Evolutionary conservation across 2,329 filamentous ascomycete genomes (phyloP).

Genomic region (Rachicladosporium sp.): DNA sequence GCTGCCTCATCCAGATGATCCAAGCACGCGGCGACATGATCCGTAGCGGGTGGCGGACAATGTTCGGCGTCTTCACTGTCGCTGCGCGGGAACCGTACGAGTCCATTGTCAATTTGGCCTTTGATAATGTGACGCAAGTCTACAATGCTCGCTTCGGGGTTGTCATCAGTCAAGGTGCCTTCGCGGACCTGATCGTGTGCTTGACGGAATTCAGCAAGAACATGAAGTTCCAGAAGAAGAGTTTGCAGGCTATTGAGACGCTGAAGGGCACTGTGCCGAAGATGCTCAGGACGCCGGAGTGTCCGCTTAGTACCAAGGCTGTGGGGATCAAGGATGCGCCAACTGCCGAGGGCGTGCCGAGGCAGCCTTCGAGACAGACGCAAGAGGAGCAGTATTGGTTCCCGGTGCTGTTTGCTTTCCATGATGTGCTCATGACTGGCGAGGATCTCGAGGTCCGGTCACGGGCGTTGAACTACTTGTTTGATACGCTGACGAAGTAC

Average conservation of each 20-base stretch:
- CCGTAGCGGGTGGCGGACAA: conserved; percentile 93
- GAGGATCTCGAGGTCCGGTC: conserved; percentile 94
- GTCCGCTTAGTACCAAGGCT: conserved; percentile 63
- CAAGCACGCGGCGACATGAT: conserved; percentile 95
- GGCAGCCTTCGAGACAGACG: conserved; percentile 64
- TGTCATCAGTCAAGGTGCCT: conserved; percentile 90
- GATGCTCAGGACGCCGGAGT: conserved; percentile 93
- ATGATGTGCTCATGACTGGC: conserved; percentile 97
- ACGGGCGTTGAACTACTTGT: conserved; percentile 83
- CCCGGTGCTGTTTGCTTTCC: conserved; percentile 92
- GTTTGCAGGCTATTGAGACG: conserved; percentile 85
- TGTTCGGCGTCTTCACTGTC: conserved; percentile 98
- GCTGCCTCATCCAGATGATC: conserved; percentile 98
- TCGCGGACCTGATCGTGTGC: conserved; percentile 91
- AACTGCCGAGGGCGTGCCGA: conserved; percentile 40
- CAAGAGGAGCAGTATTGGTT: conserved; percentile 99
- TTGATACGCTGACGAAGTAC: conserved; percentile 81
- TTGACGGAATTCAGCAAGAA: conserved; percentile 99
- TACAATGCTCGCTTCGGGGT: conserved; percentile 93
- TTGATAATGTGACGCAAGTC: conserved; percentile 90
- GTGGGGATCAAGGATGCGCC: conserved; percentile 32
- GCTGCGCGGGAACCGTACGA: conserved; percentile 89
- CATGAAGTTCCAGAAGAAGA: conserved; percentile 96
- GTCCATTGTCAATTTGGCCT: conserved; percentile 89
- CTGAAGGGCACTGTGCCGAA: conserved; percentile 86